Percentiles rank a stretch among this genome's conserved stretches.
Conservation (phyloP, 148 eudicot genomes). For the Cornus florida region DNA sequence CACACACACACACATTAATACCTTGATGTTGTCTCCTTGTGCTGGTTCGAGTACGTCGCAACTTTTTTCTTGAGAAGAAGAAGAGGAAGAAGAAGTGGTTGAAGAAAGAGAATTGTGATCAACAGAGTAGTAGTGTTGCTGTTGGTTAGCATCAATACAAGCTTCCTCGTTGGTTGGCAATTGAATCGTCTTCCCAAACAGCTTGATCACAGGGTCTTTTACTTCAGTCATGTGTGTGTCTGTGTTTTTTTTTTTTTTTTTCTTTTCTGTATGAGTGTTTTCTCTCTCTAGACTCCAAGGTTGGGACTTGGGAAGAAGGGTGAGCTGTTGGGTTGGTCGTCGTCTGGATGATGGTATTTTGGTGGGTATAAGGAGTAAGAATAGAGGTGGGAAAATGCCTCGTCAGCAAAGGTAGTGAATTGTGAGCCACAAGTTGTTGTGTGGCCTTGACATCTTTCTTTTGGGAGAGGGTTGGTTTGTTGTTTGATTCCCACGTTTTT, state of each 20-base stretch:
- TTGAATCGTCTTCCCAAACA: conserved; percentile 66
- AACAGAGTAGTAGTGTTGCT: neutral
- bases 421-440: conserved; percentile 64
- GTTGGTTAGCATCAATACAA: neutral
- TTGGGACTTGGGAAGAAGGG: neutral
- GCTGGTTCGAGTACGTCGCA: neutral
- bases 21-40: neutral
- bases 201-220: conserved; percentile 52
- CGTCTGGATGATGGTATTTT: neutral
- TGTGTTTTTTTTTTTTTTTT: too few relatives aligned
- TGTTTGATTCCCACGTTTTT: neutral
- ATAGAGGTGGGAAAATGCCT: conserved; percentile 39
- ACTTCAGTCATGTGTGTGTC: conserved; percentile 34
- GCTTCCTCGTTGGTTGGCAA: conserved; percentile 13
- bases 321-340: neutral
- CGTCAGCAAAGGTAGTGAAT: conserved; percentile 38
- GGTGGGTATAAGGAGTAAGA: conserved; percentile 11
- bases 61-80: conserved; percentile 19
- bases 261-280: too few relatives aligned
- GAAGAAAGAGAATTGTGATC: conserved; percentile 4
- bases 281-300: too few relatives aligned
- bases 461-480: conserved; percentile 17
- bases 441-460: conserved; percentile 41
- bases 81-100: neutral
- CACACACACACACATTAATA: neutral